These are phyloP conservation scores for Arctium minus DNA, from an alignment of 129 eudicot genomes.

Conservation along the genomic window DNA sequence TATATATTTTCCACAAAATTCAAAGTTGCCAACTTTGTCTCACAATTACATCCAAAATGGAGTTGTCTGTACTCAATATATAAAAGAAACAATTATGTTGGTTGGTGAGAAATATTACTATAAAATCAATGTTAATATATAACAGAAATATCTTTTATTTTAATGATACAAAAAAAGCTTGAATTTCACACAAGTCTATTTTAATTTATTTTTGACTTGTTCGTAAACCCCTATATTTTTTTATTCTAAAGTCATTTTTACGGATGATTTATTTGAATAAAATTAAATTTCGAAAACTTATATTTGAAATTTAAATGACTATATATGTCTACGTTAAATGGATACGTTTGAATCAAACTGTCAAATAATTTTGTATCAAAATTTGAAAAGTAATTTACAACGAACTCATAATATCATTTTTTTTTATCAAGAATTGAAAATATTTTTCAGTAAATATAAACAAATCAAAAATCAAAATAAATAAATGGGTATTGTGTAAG, in stretches of 20 bases:
- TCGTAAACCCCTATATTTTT: neutral
- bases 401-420: no score
- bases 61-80: neutral
- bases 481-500: no score
- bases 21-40: no score
- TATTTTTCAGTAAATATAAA: no score
- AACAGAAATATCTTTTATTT: neutral
- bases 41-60: slow-evolving; percentile 2
- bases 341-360: neutral
- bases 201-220: no score
- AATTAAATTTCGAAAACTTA: neutral
- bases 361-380: no score
- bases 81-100: neutral
- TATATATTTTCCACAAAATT: no score
- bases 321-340: neutral
- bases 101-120: slow-evolving; percentile 6
- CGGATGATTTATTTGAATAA: neutral
- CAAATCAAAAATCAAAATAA: no score
- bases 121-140: neutral
- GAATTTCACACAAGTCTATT: no score
- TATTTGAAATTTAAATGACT: neutral
- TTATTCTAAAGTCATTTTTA: neutral
- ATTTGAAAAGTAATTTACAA: no score
- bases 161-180: no score
- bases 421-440: no score